Conservation (phyloP, 2,329 filamentous ascomycete genomes). For the Aspergillus sp. region DNA sequence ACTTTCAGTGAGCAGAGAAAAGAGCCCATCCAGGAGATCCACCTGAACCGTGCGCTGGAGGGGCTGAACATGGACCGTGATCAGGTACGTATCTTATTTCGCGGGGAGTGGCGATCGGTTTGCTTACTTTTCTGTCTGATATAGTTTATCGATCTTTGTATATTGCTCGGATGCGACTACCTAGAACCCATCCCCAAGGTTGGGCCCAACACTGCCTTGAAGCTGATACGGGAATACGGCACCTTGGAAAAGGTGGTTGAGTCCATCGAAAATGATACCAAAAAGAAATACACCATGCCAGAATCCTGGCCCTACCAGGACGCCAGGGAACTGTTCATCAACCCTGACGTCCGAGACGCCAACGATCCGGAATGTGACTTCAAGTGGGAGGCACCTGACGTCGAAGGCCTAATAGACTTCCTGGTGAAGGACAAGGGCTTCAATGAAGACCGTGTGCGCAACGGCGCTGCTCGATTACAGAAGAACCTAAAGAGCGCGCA, state of each 20-base stretch:
- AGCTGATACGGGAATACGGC: slow-evolving; percentile 90
- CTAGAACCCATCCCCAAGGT: slow-evolving; percentile 95
- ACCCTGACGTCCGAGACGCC: slow-evolving; percentile 82
- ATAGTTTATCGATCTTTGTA: slow-evolving; percentile 96
- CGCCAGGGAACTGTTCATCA: slow-evolving; percentile 85
- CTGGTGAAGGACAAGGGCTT: slow-evolving; percentile 94
- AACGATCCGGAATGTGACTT: slow-evolving; percentile 89
- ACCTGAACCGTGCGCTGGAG: slow-evolving; percentile 80
- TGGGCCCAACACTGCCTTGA: slow-evolving; percentile 86
- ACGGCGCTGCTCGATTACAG: slow-evolving; percentile 71
- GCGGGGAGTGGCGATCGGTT: neutral
- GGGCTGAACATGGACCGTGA: slow-evolving; percentile 83
- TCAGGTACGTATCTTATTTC: slow-evolving; percentile 57
- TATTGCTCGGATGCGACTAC: slow-evolving; percentile 96
- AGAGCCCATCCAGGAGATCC: slow-evolving; percentile 95
- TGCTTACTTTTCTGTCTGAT: neutral
- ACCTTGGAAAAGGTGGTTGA: slow-evolving; percentile 85
- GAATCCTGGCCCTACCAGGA: slow-evolving; percentile 98
- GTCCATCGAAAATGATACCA: slow-evolving; percentile 70
- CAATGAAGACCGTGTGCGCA: slow-evolving; percentile 87
- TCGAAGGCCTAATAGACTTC: slow-evolving; percentile 85
- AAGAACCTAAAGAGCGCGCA: slow-evolving; percentile 92
- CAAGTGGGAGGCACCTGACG: slow-evolving; percentile 93
- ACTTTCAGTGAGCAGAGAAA: slow-evolving; percentile 98
- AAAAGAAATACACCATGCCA: slow-evolving; percentile 78